Conservation (phyloP, 495 filamentous ascomycete species). For the Alectoria sarmentosa region DNA sequence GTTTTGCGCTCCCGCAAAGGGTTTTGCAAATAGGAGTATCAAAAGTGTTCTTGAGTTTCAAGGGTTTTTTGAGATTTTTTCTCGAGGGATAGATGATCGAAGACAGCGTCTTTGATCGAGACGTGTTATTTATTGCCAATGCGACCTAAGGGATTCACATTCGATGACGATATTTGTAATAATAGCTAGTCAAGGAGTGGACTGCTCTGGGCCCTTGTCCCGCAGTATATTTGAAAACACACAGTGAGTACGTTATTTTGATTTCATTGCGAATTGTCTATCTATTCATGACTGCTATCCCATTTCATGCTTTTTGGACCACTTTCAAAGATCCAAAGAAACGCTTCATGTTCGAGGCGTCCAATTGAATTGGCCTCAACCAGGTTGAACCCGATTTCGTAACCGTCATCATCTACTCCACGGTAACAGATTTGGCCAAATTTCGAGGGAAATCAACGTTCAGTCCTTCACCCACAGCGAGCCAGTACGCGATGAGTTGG, state of each 20-base stretch:
- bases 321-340: neutral
- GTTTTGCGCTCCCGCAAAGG: no score
- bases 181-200: no score
- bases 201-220: no score
- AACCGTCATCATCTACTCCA: slow-evolving; percentile 45
- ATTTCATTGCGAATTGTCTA: slow-evolving; percentile 9
- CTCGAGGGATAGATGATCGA: no score
- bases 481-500: slow-evolving; percentile 97
- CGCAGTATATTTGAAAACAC: no score
- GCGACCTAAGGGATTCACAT: no score
- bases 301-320: neutral
- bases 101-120: no score
- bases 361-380: neutral
- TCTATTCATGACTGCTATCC: slow-evolving; percentile 8
- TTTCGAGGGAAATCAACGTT: slow-evolving; percentile 98
- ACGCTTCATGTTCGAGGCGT: neutral
- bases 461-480: slow-evolving; percentile 88
- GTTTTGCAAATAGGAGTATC: no score
- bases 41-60: no score
- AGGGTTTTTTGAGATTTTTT: no score
- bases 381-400: neutral
- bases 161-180: no score
- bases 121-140: no score
- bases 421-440: slow-evolving; percentile 96
- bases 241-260: neutral